Evolutionary conservation across 2,329 filamentous ascomycete genomes (phyloP), one percentile per base, ranked within the genome.

Genomic region (Huntiella decipiens): DNA sequence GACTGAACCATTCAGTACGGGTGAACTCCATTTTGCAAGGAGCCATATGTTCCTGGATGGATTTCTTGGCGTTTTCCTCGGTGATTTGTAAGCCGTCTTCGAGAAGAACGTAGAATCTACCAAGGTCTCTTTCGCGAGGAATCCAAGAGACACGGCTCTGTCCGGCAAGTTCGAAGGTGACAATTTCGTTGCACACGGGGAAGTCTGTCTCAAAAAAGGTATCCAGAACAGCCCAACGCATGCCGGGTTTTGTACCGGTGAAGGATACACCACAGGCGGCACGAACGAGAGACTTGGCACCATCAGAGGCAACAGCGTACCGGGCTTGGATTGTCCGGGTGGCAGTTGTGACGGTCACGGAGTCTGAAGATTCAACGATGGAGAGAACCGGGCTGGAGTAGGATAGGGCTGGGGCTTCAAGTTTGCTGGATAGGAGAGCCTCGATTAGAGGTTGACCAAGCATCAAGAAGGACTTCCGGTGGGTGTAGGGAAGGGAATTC

Each of bases 271-370:
- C 56, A 1, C 67, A 56, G 0, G 56, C 50, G 3, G 52, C 55
- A 5, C 70, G 65, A 2, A 73, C 62, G 2, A 58, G 61, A 0
- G 66, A 71, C 13, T 65, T 63, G 0, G 68, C 65, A 1, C 71
- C 70, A 36, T 74, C 71, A 4, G 69, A 70, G 1, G 67, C 70
- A 2, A 71, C 61, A 3, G 64, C 62, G 45, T 68, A 74, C 16
- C 54, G 56, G 50, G 58, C 59, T 22, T 52, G 54, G 3, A 66
- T 51, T 2, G 33, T 57, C 17, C 56, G 58, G 1, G 60, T 61
- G 4, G 50, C 50, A 1, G 62, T 64, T 5, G 49, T 52, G 16
- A 46, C 19, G 17, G 45, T 42, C 10, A 61, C 59, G 10, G 49
- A 46, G 15, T 49, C 41, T 12, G 50, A 50, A 5, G 53, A 53